phyloP scores from a whole-genome alignment of 116 monocot species.

The Cymodocea nodosa region DNA sequence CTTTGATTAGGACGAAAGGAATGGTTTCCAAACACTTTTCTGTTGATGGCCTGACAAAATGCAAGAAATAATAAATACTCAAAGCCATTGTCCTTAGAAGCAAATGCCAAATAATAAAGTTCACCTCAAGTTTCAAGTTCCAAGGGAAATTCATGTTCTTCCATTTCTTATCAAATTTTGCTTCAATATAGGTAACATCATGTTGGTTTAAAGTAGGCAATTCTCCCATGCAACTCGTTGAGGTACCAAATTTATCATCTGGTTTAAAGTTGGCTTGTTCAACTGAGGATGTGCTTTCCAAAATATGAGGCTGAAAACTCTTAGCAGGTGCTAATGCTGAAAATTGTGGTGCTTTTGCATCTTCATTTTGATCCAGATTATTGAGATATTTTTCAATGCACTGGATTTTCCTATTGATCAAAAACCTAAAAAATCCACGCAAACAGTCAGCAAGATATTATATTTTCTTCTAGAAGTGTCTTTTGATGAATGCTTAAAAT shows the following conservation, averaged over 20 bases:
- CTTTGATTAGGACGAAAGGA: conserved; percentile 97
- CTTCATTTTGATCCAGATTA: conserved; percentile 17
- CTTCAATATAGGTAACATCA: conserved; percentile 75
- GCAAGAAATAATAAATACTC: background rate
- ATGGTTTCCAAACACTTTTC: conserved; percentile 87
- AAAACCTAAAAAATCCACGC: conserved; percentile 23
- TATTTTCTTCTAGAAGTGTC: background rate
- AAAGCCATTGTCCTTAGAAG: background rate
- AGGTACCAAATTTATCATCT: conserved; percentile 10
- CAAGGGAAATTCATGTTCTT: conserved; percentile 64
- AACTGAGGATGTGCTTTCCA: conserved; percentile 17
- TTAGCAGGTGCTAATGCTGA: conserved; percentile 25
- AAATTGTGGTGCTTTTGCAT: conserved; percentile 28
- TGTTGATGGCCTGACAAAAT: conserved; percentile 57
- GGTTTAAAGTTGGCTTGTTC: conserved; percentile 20
- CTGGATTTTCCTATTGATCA: conserved; percentile 57
- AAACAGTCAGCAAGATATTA: background rate
- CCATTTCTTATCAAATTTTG: conserved; percentile 64
- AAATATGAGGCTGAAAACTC: conserved; percentile 26
- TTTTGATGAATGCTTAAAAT: too few relatives aligned
- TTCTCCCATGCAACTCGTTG: conserved; percentile 18
- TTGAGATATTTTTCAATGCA: conserved; percentile 44
- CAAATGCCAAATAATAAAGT: conserved; percentile 2
- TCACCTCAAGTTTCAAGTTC: conserved; percentile 82
- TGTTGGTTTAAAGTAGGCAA: conserved; percentile 23